Conservation (phyloP, 495 filamentous ascomycete genomes). For the Filosporella fistucella region DNA sequence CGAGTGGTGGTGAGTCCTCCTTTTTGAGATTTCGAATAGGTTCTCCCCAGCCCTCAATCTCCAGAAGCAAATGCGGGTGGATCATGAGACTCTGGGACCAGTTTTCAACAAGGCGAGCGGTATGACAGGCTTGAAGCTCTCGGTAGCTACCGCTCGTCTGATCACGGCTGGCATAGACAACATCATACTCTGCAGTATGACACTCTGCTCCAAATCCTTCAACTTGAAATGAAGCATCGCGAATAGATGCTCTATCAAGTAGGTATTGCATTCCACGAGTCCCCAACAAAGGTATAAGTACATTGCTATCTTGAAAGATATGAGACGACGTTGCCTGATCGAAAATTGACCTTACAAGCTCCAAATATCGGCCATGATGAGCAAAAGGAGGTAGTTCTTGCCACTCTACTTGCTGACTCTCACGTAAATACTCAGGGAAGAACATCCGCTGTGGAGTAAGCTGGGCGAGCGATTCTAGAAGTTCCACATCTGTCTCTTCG, state of each 20-base stretch:
- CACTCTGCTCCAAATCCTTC: slow-evolving; percentile 50
- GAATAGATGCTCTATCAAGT: slow-evolving; percentile 36
- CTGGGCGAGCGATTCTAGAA: slow-evolving; percentile 40
- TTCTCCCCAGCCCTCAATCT: slow-evolving; percentile 16
- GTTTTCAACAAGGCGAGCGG: slow-evolving; percentile 16
- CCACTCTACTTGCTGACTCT: slow-evolving; percentile 45
- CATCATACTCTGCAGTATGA: slow-evolving; percentile 32
- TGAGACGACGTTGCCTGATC: slow-evolving; percentile 25
- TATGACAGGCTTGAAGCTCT: slow-evolving; percentile 17
- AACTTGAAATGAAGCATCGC: slow-evolving; percentile 42
- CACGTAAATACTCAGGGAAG: slow-evolving; percentile 39
- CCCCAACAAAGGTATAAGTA: neutral
- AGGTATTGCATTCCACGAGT: slow-evolving; percentile 20
- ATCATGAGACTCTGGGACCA: slow-evolving; percentile 15
- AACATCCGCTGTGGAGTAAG: slow-evolving; percentile 45
- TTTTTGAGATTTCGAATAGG: neutral
- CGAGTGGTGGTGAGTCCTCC: neutral
- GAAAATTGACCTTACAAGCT: slow-evolving; percentile 35
- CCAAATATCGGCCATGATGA: slow-evolving; percentile 47
- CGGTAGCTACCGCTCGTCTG: neutral
- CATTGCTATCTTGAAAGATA: slow-evolving; percentile 7
- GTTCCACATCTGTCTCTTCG: slow-evolving; percentile 28
- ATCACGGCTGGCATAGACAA: slow-evolving; percentile 27
- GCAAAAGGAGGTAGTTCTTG: slow-evolving; percentile 33
- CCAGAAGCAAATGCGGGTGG: slow-evolving; percentile 5